Percentiles rank a stretch among this genome's conserved stretches.
Evolutionary conservation across 257 asterid genomes (phyloP).

Genomic region (Solanum dulcamara): DNA sequence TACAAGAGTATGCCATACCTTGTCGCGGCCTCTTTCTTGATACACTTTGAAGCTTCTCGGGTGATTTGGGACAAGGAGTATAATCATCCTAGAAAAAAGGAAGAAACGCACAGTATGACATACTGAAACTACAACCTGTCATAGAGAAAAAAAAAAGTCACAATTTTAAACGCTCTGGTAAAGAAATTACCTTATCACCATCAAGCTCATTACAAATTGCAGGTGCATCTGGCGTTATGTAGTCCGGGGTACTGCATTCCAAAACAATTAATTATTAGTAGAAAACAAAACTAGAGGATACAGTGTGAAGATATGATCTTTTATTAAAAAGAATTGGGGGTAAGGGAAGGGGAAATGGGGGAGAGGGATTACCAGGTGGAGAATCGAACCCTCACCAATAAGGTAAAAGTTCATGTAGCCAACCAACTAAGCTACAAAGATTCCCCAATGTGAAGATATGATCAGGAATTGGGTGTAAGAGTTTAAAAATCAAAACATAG

Average conservation of each 20-base stretch:
- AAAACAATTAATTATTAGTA: not conserved
- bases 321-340: no score
- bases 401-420: not conserved
- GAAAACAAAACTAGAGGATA: not conserved
- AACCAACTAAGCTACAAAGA: not conserved
- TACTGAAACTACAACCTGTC: not conserved
- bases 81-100: constrained; percentile 37
- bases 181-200: constrained; percentile 23
- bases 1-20: constrained; percentile 20
- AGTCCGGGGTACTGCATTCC: constrained; percentile 69
- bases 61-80: constrained; percentile 61
- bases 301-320: not conserved
- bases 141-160: not conserved
- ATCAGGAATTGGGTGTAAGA: not conserved
- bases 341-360: no score
- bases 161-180: not conserved
- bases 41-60: constrained; percentile 48
- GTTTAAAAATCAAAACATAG: not conserved
- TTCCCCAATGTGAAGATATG: not conserved
- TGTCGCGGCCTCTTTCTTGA: constrained; percentile 54
- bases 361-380: not conserved
- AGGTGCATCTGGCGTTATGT: constrained; percentile 78
- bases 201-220: constrained; percentile 23
- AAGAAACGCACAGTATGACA: not conserved
- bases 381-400: not conserved